Evolutionary conservation across 2,329 filamentous ascomycete genomes (phyloP).

Genomic region (Monilinia fructicola): DNA sequence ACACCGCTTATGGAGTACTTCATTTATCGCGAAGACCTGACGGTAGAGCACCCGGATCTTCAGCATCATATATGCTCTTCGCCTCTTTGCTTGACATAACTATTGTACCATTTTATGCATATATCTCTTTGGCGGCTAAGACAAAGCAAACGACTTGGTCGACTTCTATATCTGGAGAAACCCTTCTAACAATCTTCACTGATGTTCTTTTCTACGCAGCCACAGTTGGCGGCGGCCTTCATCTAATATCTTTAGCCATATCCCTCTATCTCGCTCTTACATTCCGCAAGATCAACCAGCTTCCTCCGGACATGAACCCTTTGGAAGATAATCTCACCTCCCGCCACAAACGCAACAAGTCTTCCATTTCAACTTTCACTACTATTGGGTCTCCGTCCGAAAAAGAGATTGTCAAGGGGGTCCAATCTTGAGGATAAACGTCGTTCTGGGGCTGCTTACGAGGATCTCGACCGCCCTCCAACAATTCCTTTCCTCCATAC

Average conservation of each 20-base stretch:
- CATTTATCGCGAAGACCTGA: constrained; percentile 72
- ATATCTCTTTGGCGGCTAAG: constrained; percentile 50
- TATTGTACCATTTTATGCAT: constrained; percentile 56
- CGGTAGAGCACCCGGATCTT: constrained; percentile 72
- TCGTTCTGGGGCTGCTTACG: constrained; percentile 48
- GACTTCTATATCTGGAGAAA: constrained; percentile 61
- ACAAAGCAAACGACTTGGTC: constrained; percentile 54
- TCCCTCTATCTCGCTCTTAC: constrained; percentile 73
- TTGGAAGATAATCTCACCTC: constrained; percentile 83
- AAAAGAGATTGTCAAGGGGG: constrained; percentile 55
- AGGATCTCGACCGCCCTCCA: constrained; percentile 49
- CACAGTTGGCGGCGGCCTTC: constrained; percentile 63
- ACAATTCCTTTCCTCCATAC: constrained; percentile 80
- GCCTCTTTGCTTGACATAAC: constrained; percentile 68
- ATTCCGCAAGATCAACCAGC: constrained; percentile 76
- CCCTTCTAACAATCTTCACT: constrained; percentile 59
- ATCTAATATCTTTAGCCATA: constrained; percentile 67
- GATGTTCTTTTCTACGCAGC: constrained; percentile 68
- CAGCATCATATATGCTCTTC: constrained; percentile 87
- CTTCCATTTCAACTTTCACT: constrained; percentile 40
- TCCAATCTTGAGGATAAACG: constrained; percentile 45
- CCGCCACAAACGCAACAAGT: constrained; percentile 75
- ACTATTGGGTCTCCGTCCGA: constrained; percentile 47
- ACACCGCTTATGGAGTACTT: constrained; percentile 75
- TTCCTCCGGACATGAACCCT: constrained; percentile 95